Evolutionary conservation across 805 yeast genomes (phyloP), one percentile per base, ranked within the genome.

Genomic region (Schwanniomyces vanrijiae): DNA sequence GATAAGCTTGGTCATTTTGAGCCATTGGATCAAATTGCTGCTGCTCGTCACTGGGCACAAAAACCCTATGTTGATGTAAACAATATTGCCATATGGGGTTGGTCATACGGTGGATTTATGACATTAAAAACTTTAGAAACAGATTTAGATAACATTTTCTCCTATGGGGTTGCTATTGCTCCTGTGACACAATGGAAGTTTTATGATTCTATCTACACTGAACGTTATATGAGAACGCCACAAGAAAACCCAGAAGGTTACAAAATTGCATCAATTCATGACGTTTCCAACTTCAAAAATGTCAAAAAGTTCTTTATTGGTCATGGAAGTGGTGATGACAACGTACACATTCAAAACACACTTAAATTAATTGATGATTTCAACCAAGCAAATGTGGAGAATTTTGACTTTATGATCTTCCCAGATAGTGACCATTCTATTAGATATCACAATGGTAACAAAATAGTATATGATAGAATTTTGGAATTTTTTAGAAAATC

Each of bases 321-420:
- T 69, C 94, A 87, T 60, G 96, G 96, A 2, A 82, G 90, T 3
- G 91, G 86, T 5, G 96, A 88, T 64, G 95, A 88, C 56, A 88
- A 88, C 60, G 95, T 88, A 14, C 95, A 88, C 64, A 69, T 84
- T 45, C 90, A 86, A 58, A 87, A 88, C 60, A 77, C 88, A 2
- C 72, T 78, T 48, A 77, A 78, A 59, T 68, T 87, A 10, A 46
- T 87, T 9, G 91, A 88, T 59, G 69, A 78, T 54, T 74, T 92
- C 46, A 85, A 91, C 58, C 57, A 83, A 45, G 79, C 74, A n/a
- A 78, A 77, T 2, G 80, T 90, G n/a, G 95, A 88, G 59, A 94
- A 94, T 66, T 88, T 83, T 54, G 94, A 88, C 58, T 71, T 86
- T 49, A 86, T 83, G 68, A 77, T 86, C 6, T 88, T 87, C 75